phyloP scores from a whole-genome alignment of 2,329 filamentous ascomycete species.

The Lanzia echinophila region DNA sequence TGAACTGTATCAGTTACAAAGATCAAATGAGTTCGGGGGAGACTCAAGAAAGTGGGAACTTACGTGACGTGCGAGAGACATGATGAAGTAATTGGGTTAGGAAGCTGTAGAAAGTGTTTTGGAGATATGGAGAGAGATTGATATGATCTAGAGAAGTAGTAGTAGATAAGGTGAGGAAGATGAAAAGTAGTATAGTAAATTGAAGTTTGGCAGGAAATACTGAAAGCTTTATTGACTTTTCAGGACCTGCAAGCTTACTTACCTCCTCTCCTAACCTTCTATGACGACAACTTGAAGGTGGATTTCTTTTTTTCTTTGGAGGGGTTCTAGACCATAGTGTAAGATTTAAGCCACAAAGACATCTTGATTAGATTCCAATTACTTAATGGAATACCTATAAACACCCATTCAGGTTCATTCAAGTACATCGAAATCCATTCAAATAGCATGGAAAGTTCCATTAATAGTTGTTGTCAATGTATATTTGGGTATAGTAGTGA shows the following conservation, averaged over 20 bases:
- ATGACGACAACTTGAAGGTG: neutral
- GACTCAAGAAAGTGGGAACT: conserved; percentile 8
- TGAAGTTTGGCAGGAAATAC: neutral
- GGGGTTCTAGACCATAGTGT: neutral
- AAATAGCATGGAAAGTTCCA: neutral
- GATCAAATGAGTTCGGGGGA: neutral
- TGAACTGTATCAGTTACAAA: neutral
- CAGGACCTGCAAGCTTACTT: neutral
- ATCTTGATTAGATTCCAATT: neutral
- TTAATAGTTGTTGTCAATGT: neutral
- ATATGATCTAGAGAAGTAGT: neutral
- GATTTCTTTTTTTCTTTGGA: neutral
- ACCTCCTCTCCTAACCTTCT: neutral
- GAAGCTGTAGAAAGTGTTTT: neutral
- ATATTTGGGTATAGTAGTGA: neutral
- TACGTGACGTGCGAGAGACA: conserved; percentile 46
- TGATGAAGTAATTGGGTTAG: conserved; percentile 22
- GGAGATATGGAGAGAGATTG: neutral
- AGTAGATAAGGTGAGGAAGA: neutral
- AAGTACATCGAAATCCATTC: neutral
- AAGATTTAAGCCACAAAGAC: neutral
- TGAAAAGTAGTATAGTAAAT: neutral
- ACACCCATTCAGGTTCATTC: neutral
- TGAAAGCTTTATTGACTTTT: neutral
- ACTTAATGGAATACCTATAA: neutral